Evolutionary conservation across 192 early-diverging fungal genomes (phyloP), one percentile per base, ranked within the genome.

Genomic region (Gryganskiella cystojenkinii): DNA sequence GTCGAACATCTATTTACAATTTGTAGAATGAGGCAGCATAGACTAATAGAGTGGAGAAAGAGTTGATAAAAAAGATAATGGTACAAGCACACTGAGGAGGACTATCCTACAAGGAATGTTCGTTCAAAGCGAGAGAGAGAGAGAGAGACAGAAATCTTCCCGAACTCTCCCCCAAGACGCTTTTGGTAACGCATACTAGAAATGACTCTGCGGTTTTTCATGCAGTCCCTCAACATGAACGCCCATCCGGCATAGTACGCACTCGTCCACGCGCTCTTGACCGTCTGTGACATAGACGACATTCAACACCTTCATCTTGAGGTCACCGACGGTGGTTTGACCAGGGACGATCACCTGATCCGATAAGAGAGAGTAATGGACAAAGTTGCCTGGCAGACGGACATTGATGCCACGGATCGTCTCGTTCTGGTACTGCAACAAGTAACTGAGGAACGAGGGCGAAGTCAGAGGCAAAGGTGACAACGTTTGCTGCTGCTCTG

Each of bases 291-390:
- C 64, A 40, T 75, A 75, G 35, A 75, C 71, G 19, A 75, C 71
- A 50, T 75, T 75, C 19, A 75, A 46, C 24, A 75, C 71, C 64
- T 75, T 75, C 71, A 75, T 75, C 71, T 75, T 75, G 57, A 75
- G 64, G 11, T 75, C 71, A 8, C 71, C 71, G n/a, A 75, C 71
- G 14, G 71, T 75, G 30, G 71, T 75, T 58, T 75, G 46, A 17
- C 57, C 64, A 11, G 71, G 71, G 9, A 75, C 51, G 44, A 75
- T 67, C 8, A 67, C 63, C 50, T 75, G 71, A 34, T 67, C 58
- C 3, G 71, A 40, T 33, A 75, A 25, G 13, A 75, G 64, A 1
- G 71, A 75, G 52, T 61, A 75, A n/a, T 75, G 71, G 4, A 75
- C 71, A 56, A 54, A 75, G 64, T 75, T 75, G 63, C 71, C 71